phyloP scores from a whole-genome alignment of 2,329 filamentous ascomycete genomes.

The Neoscytalidium dimidiatum region DNA sequence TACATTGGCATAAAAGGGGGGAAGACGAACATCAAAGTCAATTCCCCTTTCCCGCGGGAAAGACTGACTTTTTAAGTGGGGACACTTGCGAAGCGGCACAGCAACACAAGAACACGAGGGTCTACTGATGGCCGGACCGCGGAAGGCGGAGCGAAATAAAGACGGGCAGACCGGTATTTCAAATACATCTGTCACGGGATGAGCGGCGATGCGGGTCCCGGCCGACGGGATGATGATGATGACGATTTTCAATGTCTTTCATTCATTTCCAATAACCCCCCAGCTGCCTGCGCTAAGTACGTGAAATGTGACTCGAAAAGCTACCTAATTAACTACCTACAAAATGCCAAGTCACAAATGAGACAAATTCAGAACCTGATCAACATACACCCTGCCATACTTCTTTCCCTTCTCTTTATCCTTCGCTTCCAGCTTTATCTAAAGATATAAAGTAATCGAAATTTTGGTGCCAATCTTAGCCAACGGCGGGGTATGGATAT shows the following conservation, averaged over 20 bases:
- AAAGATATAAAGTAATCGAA: not conserved
- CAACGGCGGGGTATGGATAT: slow-evolving; percentile 9
- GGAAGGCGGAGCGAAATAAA: too few species aligned
- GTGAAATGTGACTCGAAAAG: not conserved
- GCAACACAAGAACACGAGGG: too few species aligned
- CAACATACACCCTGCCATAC: not conserved
- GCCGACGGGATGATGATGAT: not conserved
- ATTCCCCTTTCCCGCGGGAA: too few species aligned
- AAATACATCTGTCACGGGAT: not conserved
- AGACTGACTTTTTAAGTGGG: too few species aligned
- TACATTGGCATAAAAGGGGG: too few species aligned
- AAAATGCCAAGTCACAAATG: not conserved
- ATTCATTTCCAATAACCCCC: slow-evolving; percentile 4
- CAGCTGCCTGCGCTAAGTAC: slow-evolving; percentile 13
- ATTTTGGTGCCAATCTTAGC: slow-evolving; percentile 2
- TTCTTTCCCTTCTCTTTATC: not conserved
- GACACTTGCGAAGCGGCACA: too few species aligned
- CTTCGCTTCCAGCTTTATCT: not conserved
- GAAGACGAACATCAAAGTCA: too few species aligned
- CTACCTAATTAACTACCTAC: slow-evolving; percentile 1
- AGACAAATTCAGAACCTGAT: not conserved
- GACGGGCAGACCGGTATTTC: not conserved
- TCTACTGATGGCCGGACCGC: too few species aligned
- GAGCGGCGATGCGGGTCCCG: not conserved
- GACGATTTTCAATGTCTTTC: not conserved